Evolutionary conservation across 345 rosid species (phyloP).

Genomic region (Salix brachista): DNA sequence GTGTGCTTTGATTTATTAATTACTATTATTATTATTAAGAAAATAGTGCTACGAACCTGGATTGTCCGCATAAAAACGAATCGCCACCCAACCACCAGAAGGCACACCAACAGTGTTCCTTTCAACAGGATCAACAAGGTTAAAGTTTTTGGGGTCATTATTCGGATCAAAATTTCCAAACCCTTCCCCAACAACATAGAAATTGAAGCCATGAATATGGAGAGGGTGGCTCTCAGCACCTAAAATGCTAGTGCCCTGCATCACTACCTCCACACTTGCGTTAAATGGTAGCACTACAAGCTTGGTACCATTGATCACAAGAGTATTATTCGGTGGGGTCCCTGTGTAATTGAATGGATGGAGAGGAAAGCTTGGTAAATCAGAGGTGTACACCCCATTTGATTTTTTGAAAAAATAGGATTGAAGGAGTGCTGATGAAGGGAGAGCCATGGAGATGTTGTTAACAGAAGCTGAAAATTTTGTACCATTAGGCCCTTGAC

Average conservation of each 20-base stretch:
- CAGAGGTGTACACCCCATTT: conserved; percentile 42
- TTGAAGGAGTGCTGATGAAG: conserved; percentile 51
- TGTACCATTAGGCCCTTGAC: conserved; percentile 71
- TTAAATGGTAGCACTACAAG: conserved; percentile 51
- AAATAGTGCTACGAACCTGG: conserved; percentile 43
- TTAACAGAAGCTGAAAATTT: conserved; percentile 61
- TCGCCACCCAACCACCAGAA: conserved; percentile 67
- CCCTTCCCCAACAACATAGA: conserved; percentile 73
- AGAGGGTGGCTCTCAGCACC: conserved; percentile 78
- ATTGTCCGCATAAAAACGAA: conserved; percentile 67
- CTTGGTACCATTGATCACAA: conserved; percentile 53
- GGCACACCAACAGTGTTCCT: conserved; percentile 70
- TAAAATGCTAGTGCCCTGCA: conserved; percentile 72
- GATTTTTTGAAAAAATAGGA: conserved; percentile 44
- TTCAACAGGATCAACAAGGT: conserved; percentile 68
- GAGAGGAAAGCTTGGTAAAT: conserved; percentile 56
- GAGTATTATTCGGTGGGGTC: conserved; percentile 57
- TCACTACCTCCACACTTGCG: conserved; percentile 60
- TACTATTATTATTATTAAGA: too few relatives aligned
- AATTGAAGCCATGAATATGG: conserved; percentile 72
- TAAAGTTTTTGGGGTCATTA: conserved; percentile 51
- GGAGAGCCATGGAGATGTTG: conserved; percentile 57
- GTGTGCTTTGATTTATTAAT: not conserved
- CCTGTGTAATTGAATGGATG: conserved; percentile 69
- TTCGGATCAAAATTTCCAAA: conserved; percentile 61